A percentile compares a stretch with the other conserved stretches of the same genome.
Evolutionary conservation across 352 stramenopile species (phyloP).

Genomic region (Globisporangium echinulatum): DNA sequence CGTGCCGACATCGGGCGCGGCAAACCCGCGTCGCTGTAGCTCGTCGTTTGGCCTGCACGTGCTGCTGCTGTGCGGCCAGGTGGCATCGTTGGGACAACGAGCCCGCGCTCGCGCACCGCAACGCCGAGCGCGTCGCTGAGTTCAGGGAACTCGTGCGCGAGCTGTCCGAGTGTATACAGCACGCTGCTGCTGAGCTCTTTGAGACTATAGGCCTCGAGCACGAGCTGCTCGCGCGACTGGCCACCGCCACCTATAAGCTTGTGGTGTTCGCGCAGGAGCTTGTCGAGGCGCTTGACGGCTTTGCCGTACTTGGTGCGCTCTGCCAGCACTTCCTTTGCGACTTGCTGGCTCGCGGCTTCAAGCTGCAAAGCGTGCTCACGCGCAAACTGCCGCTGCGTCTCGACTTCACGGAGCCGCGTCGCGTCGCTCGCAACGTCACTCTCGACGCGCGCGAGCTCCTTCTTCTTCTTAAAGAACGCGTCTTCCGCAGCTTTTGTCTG

Average conservation of each 20-base stretch:
- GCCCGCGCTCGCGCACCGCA: constrained; percentile 62
- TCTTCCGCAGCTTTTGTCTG: constrained; percentile 85
- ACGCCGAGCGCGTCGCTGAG: constrained; percentile 77
- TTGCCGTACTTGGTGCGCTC: constrained; percentile 68
- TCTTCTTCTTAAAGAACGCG: constrained; percentile 90
- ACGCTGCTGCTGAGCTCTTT: constrained; percentile 85
- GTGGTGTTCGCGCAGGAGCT: constrained; percentile 52
- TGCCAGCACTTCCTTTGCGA: constrained; percentile 62
- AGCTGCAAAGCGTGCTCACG: constrained; percentile 59
- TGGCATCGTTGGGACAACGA: constrained; percentile 74
- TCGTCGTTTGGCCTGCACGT: constrained; percentile 22
- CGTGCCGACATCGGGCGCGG: constrained; percentile 53
- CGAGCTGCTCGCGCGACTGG: constrained; percentile 74
- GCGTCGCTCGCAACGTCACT: constrained; percentile 77
- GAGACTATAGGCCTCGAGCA: constrained; percentile 66
- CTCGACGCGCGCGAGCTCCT: constrained; percentile 88
- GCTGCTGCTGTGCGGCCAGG: constrained; percentile 54
- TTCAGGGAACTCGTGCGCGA: constrained; percentile 92
- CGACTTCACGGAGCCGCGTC: constrained; percentile 61
- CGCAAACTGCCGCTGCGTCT: constrained; percentile 57
- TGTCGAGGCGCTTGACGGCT: constrained; percentile 64
- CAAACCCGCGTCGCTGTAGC: constrained; percentile 20
- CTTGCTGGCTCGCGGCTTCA: constrained; percentile 44
- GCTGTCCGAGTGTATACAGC: constrained; percentile 89
- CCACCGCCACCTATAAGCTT: constrained; percentile 24